phyloP scores from a whole-genome alignment of 1,284 basidiomycete species.

The Wallemia hederae region DNA sequence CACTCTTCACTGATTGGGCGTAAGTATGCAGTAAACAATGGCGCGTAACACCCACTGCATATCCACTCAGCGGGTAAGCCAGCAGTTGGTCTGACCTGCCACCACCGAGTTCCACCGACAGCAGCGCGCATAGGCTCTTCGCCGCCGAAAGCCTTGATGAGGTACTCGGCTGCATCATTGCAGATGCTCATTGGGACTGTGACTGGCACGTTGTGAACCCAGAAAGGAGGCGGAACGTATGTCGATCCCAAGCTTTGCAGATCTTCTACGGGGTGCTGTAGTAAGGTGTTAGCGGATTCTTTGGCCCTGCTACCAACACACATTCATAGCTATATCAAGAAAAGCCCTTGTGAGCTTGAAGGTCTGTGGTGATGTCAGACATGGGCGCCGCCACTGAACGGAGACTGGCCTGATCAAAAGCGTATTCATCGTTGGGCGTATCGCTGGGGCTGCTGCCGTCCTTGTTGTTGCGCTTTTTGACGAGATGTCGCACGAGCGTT shows the following conservation, averaged over 20 bases:
- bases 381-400: not conserved
- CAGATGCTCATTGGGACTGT: slow-evolving; percentile 33
- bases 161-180: slow-evolving; percentile 39
- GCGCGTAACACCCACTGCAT: slow-evolving; percentile 17
- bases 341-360: not conserved
- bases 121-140: slow-evolving; percentile 38
- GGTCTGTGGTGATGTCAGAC: not conserved
- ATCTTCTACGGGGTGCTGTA: slow-evolving; percentile 1
- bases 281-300: not conserved
- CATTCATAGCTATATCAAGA: not conserved
- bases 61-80: slow-evolving; percentile 76
- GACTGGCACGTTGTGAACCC: slow-evolving; percentile 48
- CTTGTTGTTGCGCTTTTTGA: not conserved
- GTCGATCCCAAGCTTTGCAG: slow-evolving; percentile 35
- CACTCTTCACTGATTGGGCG: slow-evolving; percentile 15
- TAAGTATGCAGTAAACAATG: not conserved
- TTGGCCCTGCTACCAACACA: not conserved
- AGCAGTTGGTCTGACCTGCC: slow-evolving; percentile 57
- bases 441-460: not conserved
- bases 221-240: slow-evolving; percentile 59
- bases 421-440: not conserved
- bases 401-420: not conserved
- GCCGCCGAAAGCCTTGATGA: slow-evolving; percentile 60
- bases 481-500: not conserved
- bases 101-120: slow-evolving; percentile 81